phyloP scores from a whole-genome alignment of 2,329 filamentous ascomycete species.

The Fusarium miscanthi region DNA sequence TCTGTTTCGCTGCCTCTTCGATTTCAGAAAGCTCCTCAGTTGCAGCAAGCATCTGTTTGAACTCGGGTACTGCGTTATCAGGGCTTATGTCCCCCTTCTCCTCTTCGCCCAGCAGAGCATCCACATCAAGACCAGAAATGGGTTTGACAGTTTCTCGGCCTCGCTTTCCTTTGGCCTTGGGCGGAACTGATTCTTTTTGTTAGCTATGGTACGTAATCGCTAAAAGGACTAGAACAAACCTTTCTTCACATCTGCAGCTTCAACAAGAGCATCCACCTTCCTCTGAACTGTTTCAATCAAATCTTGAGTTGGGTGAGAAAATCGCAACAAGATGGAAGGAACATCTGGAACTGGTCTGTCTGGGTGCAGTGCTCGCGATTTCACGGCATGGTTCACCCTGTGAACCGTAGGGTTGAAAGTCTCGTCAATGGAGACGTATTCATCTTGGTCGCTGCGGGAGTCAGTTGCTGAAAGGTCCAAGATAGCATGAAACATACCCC shows the following conservation, averaged over 20 bases:
- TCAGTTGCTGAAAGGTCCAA: conserved; percentile 24
- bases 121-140: conserved; percentile 88
- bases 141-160: conserved; percentile 79
- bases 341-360: conserved; percentile 70
- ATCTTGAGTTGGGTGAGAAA: conserved; percentile 76
- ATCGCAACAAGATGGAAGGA: conserved; percentile 74
- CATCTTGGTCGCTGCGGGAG: conserved; percentile 56
- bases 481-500: conserved; percentile 61
- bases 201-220: conserved; percentile 10
- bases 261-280: conserved; percentile 73
- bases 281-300: conserved; percentile 67
- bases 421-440: conserved; percentile 84
- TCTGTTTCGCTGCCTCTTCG: conserved; percentile 76
- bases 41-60: conserved; percentile 79
- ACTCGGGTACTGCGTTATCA: conserved; percentile 87
- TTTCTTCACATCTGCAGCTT: conserved; percentile 84
- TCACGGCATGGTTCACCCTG: conserved; percentile 86
- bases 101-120: conserved; percentile 76
- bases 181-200: conserved; percentile 68
- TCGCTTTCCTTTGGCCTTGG: conserved; percentile 80
- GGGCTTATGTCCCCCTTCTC: conserved; percentile 59
- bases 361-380: conserved; percentile 81
- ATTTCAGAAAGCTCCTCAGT: conserved; percentile 71
- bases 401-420: conserved; percentile 89
- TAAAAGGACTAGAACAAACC: conserved; percentile 56